Percentiles rank a stretch among this genome's conserved stretches.
phyloP scores from a whole-genome alignment of 345 rosid genomes.

The Cochlearia excelsa region DNA sequence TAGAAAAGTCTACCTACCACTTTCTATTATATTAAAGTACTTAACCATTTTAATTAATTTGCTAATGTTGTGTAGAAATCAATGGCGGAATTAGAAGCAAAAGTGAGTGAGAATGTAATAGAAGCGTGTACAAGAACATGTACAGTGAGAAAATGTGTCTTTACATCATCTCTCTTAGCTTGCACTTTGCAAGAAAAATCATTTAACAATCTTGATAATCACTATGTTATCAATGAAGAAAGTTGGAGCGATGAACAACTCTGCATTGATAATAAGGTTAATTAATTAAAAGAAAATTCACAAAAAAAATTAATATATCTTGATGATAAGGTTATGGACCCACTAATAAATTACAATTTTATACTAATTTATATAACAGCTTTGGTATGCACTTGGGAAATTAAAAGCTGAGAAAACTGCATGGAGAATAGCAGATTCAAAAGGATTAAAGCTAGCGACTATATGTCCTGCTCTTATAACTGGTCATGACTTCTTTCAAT shows the following conservation, averaged over 20 bases:
- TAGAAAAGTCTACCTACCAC: too few species aligned
- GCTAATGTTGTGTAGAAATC: too few species aligned
- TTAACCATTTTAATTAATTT: too few species aligned
- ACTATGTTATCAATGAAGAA: conserved; percentile 49
- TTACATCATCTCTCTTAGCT: conserved; percentile 72
- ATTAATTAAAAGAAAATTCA: too few species aligned
- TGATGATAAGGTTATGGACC: too few species aligned
- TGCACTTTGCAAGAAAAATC: conserved; percentile 59
- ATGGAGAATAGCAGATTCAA: conserved; percentile 53
- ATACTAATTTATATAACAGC: conserved; percentile 44
- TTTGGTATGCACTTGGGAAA: conserved; percentile 87
- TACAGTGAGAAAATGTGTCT: conserved; percentile 68
- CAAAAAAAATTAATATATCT: too few species aligned
- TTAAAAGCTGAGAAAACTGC: conserved; percentile 63
- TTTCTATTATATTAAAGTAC: too few species aligned
- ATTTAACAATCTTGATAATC: conserved; percentile 21
- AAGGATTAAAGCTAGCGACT: conserved; percentile 52
- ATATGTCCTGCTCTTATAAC: conserved; percentile 69
- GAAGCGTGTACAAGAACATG: conserved; percentile 75
- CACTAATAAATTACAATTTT: too few species aligned
- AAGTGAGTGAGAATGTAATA: conserved; percentile 63
- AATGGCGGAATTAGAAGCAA: conserved; percentile 50
- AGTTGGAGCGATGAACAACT: conserved; percentile 82
- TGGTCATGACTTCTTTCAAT: conserved; percentile 51
- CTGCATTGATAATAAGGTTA: conserved; percentile 68